Evolutionary conservation across 495 filamentous ascomycete genomes (phyloP).

Genomic region (Xylaria telfairii): DNA sequence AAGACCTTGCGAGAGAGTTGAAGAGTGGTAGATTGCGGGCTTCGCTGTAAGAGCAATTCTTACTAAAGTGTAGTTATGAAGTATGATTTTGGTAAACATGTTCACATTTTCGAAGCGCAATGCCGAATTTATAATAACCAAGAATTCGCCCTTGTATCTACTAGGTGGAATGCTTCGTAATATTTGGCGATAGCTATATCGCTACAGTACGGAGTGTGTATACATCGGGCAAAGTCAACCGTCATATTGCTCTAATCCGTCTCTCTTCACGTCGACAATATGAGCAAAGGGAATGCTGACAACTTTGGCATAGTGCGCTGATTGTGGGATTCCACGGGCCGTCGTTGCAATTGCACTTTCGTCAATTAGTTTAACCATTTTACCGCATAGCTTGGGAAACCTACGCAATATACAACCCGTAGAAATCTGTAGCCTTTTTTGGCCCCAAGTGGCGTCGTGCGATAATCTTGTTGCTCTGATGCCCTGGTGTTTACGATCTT

Average conservation of each 20-base stretch:
- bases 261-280: too few species aligned
- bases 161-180: too few species aligned
- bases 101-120: background rate
- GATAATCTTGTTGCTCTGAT: background rate
- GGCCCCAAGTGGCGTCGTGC: background rate
- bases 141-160: too few species aligned
- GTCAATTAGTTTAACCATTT: background rate
- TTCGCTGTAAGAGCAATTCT: slow-evolving; percentile 13
- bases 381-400: background rate
- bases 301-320: background rate
- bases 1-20: slow-evolving; percentile 55
- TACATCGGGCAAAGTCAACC: too few species aligned
- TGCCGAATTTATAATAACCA: too few species aligned
- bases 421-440: too few species aligned
- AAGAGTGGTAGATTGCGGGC: slow-evolving; percentile 20
- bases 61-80: background rate
- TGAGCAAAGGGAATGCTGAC: background rate
- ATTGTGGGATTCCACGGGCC: background rate
- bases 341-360: background rate
- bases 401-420: background rate
- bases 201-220: too few species aligned
- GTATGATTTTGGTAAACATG: background rate
- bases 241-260: too few species aligned
- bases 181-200: too few species aligned
- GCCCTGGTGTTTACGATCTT: background rate